These are phyloP conservation scores for Epichloe gansuensis DNA, from an alignment of 2,329 filamentous ascomycete genomes.

Conservation along the genomic window DNA sequence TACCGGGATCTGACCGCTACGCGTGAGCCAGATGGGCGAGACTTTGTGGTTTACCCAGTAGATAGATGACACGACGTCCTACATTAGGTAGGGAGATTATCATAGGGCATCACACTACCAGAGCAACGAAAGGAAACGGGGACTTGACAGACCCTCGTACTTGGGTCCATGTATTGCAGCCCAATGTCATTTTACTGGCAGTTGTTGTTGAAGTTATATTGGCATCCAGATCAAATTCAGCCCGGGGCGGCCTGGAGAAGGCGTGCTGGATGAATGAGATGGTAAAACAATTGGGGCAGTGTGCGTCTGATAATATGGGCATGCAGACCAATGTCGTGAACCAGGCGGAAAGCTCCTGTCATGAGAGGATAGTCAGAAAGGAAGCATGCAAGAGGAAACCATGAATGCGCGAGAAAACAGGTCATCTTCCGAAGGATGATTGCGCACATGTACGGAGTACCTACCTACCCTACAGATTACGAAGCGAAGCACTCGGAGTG, in stretches of 20 bases:
- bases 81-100: neutral
- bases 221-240: neutral
- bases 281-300: neutral
- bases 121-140: neutral
- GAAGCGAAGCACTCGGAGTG: neutral
- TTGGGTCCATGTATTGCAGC: slow-evolving; percentile 1
- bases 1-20: neutral
- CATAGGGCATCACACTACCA: neutral
- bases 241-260: neutral
- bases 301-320: neutral
- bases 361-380: neutral
- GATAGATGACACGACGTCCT: neutral
- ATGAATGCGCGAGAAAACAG: no score
- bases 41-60: no score
- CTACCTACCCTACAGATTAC: no score
- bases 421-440: no score
- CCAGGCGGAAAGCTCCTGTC: neutral
- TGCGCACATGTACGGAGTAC: no score
- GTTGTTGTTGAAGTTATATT: neutral
- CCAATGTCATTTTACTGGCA: neutral
- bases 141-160: neutral
- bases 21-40: neutral
- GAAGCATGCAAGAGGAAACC: no score
- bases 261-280: neutral
- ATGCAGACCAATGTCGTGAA: neutral